Evolutionary conservation across 2,329 filamentous ascomycete genomes (phyloP), one percentile per base, ranked within the genome.

Genomic region (Cordyceps cicadae): DNA sequence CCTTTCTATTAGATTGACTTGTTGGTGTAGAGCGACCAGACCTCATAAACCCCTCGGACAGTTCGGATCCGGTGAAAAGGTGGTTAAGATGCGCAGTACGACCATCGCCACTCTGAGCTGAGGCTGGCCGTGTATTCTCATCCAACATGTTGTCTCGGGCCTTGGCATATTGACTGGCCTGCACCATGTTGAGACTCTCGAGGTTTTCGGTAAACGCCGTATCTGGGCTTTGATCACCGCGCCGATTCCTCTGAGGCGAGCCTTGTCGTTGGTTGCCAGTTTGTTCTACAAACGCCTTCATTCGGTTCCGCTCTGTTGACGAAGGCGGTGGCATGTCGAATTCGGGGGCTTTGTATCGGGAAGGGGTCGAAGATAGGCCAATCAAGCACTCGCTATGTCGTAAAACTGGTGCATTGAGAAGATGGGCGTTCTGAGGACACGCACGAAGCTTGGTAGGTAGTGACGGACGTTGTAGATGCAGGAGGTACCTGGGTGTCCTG

Each of bases 21-120:
- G 67, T 68, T 15, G 74, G 74, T 15, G 74, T 74, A 12, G 74
- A 74, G 5, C 73, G 63, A 7, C 72, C 71, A 32, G 74, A 76
- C 21, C 71, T 69, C 72, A 76, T 74, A 46, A 76, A 76, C 51
- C 69, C 69, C 11, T 76, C 74, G 14, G 71, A 72, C 5, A 76
- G 69, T 61, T 75, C 72, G 5, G 74, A 76, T 5, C 74, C 74
- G 32, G 67, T 70, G 46, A 76, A 75, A n/a, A 75, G 61, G 21
- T 43, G 39, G 1, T 60, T 34, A 15, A 57, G 11, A 8, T 19
- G 59, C 6, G 24, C 48, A 14, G 59, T 11, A 29, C 58, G 58
- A 11, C 41, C 26, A 26, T 54, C 58, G 7, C 32, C 50, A 24
- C 58, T 54, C 19, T 49, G 58, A 9, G 37, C 58, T n/a, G 58